Evolutionary conservation across 805 yeast genomes (phyloP), one percentile per base, ranked within the genome.

Genomic region (Teunomyces pallodes): DNA sequence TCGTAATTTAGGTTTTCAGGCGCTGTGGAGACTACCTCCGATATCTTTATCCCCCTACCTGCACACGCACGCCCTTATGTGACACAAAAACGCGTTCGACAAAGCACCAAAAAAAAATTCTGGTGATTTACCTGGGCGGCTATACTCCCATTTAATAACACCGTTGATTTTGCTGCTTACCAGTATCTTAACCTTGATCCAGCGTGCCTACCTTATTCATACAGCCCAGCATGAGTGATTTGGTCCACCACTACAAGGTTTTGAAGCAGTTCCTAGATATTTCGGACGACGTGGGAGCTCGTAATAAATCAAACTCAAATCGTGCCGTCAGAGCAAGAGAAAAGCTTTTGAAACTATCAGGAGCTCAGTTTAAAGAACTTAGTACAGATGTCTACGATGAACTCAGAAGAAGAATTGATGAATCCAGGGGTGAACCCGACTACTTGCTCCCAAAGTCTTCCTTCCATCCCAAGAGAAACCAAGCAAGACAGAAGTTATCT

Each of bases 331-430:
- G 88, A 61, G 97, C 97, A 2, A 77, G 96, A 55, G 90, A 87
- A 54, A 90, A 92, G 66, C 76, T 92, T 43, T 76, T 86, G 52
- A 90, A 88, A 60, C 77, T 95, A 46, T 85, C 96, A 2, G 73
- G 78, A 28, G 81, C 85, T 6, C 99, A 95, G 67, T 90, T 94
- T 62, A 77, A 79, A 51, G 99, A 94, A 65, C 79, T 94, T 49
- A 82, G 95, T 55, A 90, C 97, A 2, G 99, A 94, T 65, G 97
- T 94, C 9, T 87, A 83, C 63, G 99, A 94, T 67, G 99, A 94
- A 66, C 72, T 94, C 51, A 82, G 82, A 58, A 80, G 99, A 60
- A 78, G 99, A 53, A 77, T 80, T 36, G 80, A 74, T 54, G 85
- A 83, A 55, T 74, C 79, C 33, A 71, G 79, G 45, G 74, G 78